Percentiles rank a stretch among this genome's conserved stretches.
phyloP scores from a whole-genome alignment of 2,329 filamentous ascomycete genomes.

The Cadophora sp. region DNA sequence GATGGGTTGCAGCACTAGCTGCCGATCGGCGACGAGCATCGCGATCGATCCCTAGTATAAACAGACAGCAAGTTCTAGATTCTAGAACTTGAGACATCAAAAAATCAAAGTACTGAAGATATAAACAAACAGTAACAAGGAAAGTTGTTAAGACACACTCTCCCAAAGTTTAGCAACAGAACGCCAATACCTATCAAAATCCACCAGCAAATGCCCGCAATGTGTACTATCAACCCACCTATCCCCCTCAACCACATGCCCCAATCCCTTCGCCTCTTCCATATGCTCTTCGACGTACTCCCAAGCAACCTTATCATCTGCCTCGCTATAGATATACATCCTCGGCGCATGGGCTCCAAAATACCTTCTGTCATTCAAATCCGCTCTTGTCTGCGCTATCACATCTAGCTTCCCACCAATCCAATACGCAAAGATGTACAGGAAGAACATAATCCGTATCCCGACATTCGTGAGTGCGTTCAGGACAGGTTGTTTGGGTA shows the following conservation, averaged over 20 bases:
- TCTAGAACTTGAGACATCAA: neutral
- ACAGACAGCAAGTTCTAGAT: neutral
- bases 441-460: conserved; percentile 24
- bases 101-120: neutral
- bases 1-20: conserved; percentile 9
- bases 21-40: conserved; percentile 8
- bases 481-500: conserved; percentile 39
- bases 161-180: conserved; percentile 38
- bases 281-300: conserved; percentile 41
- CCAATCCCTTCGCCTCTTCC: conserved; percentile 34
- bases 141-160: conserved; percentile 21
- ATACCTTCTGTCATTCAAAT: conserved; percentile 35
- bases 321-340: conserved; percentile 41
- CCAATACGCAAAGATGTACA: conserved; percentile 19
- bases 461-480: conserved; percentile 23
- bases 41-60: neutral
- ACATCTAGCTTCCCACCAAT: conserved; percentile 26
- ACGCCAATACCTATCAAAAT: conserved; percentile 38
- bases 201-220: conserved; percentile 36
- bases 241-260: conserved; percentile 32
- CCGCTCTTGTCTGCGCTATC: conserved; percentile 28
- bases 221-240: conserved; percentile 37
- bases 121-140: neutral
- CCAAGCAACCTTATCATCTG: conserved; percentile 40
- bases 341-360: conserved; percentile 32